Base-by-base conservation (phyloP, 495 filamentous ascomycete genomes). In the Astrothelium macrocarpum region DNA sequence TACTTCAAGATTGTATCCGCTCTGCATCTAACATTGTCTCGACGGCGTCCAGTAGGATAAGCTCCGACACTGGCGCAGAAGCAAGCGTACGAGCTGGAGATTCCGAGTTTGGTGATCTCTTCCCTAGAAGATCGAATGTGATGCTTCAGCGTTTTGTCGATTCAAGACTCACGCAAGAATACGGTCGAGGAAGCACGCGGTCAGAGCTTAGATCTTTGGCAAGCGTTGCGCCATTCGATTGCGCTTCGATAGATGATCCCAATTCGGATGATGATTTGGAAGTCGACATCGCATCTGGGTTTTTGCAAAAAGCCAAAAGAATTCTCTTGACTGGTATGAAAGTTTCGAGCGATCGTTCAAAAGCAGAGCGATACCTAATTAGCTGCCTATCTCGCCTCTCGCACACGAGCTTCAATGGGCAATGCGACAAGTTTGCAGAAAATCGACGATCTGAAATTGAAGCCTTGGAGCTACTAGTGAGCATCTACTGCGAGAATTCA, bases 1-100 rank as follows among this genome's bases (percentile, higher is more conserved):
- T 64, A 53, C 59, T 66, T 18, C 62, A 46, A 14, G 62, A 67
- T 16, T 70, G 68, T 49, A 63, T 70, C 26, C 65, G 60, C 31
- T 70, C 68, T 10, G 65, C 68, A 9, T 65, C 64, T 0, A 63
- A 46, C 43, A 53, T 67, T n/a, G 59, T 65, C 14, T 70, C 68
- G 16, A 62, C 65, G 2, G 68, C 68, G 28, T 67, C 65, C 4
- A 60, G 65, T 3, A 65, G 32, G 16, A 32, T 67, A 4, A 59
- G 53, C 18, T 32, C 32, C 10, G 59, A 66, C 4, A 28, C 34
- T 16, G 49, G 34, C 53, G 64, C 59, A 7, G 32, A 34, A 9
- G 18, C 39, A 14, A 60, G 42, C 42, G 59, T 56, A 25, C n/a
- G 10, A 32, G 49, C 49, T 31, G 36, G 10, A 45, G 64, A 61